These are phyloP conservation scores for Kodamaea kakaduensis DNA, from an alignment of 805 yeast species.

Conservation along the genomic window DNA sequence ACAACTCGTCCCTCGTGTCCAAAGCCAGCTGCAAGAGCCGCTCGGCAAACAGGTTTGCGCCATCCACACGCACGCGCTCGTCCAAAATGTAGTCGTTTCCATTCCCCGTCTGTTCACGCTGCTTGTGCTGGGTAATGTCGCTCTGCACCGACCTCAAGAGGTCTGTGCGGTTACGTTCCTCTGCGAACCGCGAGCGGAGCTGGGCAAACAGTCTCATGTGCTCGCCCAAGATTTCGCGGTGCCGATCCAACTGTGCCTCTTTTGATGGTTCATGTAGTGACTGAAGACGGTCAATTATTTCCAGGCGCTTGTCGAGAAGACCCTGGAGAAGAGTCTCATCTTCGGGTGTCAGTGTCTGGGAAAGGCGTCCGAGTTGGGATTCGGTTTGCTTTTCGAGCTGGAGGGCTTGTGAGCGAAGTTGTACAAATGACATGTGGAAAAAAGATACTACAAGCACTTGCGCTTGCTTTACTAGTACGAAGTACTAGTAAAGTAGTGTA, in stretches of 20 bases:
- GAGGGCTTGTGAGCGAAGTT: slow-evolving; percentile 64
- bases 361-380: slow-evolving; percentile 31
- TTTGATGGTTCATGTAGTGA: slow-evolving; percentile 61
- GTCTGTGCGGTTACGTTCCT: slow-evolving; percentile 74
- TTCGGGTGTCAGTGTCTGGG: slow-evolving; percentile 33
- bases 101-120: slow-evolving; percentile 26
- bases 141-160: slow-evolving; percentile 70
- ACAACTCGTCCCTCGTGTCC: slow-evolving; percentile 82
- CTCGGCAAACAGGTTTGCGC: slow-evolving; percentile 74
- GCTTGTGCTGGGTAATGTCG: slow-evolving; percentile 70
- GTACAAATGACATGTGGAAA: slow-evolving; percentile 43
- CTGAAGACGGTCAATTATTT: slow-evolving; percentile 46
- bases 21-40: slow-evolving; percentile 77
- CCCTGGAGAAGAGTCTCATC: slow-evolving; percentile 20
- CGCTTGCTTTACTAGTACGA: not conserved
- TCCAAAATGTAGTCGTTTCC: slow-evolving; percentile 74
- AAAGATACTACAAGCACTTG: no score
- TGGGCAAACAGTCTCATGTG: slow-evolving; percentile 61
- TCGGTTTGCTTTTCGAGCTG: slow-evolving; percentile 72
- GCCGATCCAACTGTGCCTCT: slow-evolving; percentile 77
- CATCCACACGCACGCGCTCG: slow-evolving; percentile 70
- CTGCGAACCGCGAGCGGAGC: slow-evolving; percentile 54
- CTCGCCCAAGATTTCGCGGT: slow-evolving; percentile 69
- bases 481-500: not conserved
- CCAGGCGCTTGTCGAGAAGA: slow-evolving; percentile 43